Evolutionary conservation across 257 asterid genomes (phyloP).

Genomic region (Nicotiana tabacum): DNA sequence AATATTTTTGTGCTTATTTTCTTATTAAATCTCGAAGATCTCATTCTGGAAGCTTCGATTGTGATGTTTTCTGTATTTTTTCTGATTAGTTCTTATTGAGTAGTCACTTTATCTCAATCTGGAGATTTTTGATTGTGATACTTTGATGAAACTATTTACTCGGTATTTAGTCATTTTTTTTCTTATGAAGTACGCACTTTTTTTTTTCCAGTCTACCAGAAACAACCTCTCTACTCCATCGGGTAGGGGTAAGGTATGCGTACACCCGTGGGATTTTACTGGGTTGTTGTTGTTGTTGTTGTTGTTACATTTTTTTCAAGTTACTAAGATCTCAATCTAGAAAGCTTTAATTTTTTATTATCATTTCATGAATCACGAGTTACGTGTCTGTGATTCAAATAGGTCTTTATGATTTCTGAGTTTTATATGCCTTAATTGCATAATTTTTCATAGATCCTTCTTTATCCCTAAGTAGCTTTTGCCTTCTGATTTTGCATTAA

Average conservation of each 20-base stretch:
- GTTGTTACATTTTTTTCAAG: not conserved
- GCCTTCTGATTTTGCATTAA: not conserved
- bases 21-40: too few species aligned
- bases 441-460: not conserved
- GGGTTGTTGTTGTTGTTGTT: too few species aligned
- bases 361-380: not conserved
- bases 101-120: not conserved
- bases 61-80: too few species aligned
- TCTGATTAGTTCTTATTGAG: not conserved
- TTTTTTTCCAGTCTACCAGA: too few species aligned
- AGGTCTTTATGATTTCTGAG: not conserved
- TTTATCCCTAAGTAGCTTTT: constrained; percentile 8
- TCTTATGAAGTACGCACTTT: not conserved
- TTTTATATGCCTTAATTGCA: not conserved
- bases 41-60: too few species aligned
- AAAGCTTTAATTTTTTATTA: not conserved
- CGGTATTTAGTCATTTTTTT: not conserved
- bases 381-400: not conserved
- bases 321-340: not conserved
- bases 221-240: too few species aligned
- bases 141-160: not conserved
- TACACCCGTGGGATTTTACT: too few species aligned
- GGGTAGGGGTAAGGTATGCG: too few species aligned
- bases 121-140: not conserved
- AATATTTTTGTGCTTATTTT: too few species aligned